phyloP scores from a whole-genome alignment of 2,329 filamentous ascomycete genomes.

The Colletotrichum agaves region DNA sequence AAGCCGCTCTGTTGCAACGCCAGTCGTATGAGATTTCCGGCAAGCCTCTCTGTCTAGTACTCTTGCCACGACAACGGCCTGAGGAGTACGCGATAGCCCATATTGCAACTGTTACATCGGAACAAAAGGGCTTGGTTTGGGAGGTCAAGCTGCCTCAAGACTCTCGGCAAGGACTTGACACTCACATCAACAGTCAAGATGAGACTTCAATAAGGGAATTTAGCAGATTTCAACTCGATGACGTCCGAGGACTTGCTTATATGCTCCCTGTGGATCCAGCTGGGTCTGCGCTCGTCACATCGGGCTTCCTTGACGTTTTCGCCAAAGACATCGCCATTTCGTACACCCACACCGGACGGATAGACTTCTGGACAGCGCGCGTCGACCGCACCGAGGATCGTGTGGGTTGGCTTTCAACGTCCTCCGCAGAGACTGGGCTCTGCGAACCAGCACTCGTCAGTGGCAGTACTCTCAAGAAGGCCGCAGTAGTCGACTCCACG shows the following conservation, averaged over 20 bases:
- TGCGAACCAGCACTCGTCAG: conserved; percentile 79
- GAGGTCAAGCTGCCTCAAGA: conserved; percentile 72
- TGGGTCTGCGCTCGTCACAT: conserved; percentile 75
- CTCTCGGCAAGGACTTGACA: conserved; percentile 40
- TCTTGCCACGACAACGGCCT: conserved; percentile 72
- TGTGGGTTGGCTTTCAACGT: conserved; percentile 86
- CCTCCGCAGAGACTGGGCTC: conserved; percentile 82
- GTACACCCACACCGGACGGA: conserved; percentile 78
- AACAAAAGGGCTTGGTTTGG: conserved; percentile 85
- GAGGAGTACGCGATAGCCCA: conserved; percentile 70
- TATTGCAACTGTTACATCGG: conserved; percentile 84
- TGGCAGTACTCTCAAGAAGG: conserved; percentile 87
- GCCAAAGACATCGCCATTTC: conserved; percentile 88
- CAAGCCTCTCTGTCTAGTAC: conserved; percentile 82
- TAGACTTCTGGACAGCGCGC: conserved; percentile 88
- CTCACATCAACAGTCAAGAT: conserved; percentile 47
- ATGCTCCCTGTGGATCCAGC: conserved; percentile 89
- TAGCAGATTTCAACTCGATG: conserved; percentile 75
- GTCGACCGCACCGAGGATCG: conserved; percentile 68
- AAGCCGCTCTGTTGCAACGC: conserved; percentile 68
- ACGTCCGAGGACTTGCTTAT: conserved; percentile 68
- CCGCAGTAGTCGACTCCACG: conserved; percentile 80
- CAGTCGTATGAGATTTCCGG: conserved; percentile 70
- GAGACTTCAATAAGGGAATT: conserved; percentile 69
- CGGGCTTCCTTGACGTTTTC: conserved; percentile 87